Percentiles rank a stretch among this genome's conserved stretches.
Conservation (phyloP, 1,139 yeast species). For the Williopsis jadinii region DNA sequence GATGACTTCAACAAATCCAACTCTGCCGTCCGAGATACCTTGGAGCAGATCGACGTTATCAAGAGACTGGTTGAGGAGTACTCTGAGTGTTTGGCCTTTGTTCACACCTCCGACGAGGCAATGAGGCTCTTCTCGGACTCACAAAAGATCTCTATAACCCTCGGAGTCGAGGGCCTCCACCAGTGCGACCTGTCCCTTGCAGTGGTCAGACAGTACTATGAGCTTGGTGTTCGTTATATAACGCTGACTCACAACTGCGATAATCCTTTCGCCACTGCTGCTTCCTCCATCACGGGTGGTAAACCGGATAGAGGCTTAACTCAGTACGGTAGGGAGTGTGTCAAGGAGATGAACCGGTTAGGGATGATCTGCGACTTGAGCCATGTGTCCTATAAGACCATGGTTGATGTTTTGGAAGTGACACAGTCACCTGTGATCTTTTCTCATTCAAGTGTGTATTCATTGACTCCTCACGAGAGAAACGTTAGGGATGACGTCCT, state of each 20-base stretch:
- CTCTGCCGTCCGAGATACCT: conserved; percentile 41
- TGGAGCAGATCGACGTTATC: conserved; percentile 47
- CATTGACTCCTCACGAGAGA: conserved; percentile 35
- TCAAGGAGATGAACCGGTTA: conserved; percentile 41
- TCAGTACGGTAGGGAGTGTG: conserved; percentile 30
- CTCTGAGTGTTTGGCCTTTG: conserved; percentile 33
- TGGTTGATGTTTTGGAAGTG: conserved; percentile 37
- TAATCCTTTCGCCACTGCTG: conserved; percentile 50
- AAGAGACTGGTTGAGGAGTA: conserved; percentile 36
- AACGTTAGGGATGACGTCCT: conserved; percentile 46
- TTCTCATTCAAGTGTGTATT: conserved; percentile 42
- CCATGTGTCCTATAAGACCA: conserved; percentile 46
- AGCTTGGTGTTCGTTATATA: conserved; percentile 44
- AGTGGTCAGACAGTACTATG: conserved; percentile 40
- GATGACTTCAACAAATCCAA: conserved; percentile 36
- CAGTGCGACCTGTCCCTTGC: conserved; percentile 43
- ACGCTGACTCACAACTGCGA: conserved; percentile 50
- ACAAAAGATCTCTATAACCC: conserved; percentile 33
- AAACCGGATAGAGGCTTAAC: conserved; percentile 39
- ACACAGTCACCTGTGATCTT: conserved; percentile 43
- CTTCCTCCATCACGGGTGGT: conserved; percentile 38
- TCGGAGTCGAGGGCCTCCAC: conserved; percentile 49
- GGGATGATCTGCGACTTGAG: conserved; percentile 49
- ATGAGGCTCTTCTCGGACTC: conserved; percentile 25
- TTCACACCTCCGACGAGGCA: conserved; percentile 34